Evolutionary conservation across 1,139 yeast species (phyloP).

Genomic region (Lodderomyces margitis): DNA sequence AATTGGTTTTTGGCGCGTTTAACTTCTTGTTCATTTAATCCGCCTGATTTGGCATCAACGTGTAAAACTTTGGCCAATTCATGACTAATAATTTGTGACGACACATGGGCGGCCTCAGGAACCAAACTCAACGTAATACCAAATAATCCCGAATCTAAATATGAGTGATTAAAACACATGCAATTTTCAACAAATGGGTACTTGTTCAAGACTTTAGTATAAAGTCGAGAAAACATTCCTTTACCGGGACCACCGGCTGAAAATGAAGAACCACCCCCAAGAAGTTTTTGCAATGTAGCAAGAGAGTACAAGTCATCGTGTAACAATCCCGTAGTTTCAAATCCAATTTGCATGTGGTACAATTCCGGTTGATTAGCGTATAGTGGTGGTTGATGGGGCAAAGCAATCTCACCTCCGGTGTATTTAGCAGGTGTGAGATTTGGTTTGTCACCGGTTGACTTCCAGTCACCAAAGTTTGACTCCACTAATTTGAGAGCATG

Average conservation of each 20-base stretch:
- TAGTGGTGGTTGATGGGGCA: slow-evolving; percentile 71
- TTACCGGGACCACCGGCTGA: slow-evolving; percentile 99
- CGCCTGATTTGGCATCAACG: slow-evolving; percentile 53
- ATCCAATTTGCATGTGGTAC: slow-evolving; percentile 83
- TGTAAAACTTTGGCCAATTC: slow-evolving; percentile 69
- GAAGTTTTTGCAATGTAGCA: slow-evolving; percentile 83
- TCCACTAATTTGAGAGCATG: slow-evolving; percentile 65
- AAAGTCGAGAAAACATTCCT: slow-evolving; percentile 95
- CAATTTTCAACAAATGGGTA: slow-evolving; percentile 91
- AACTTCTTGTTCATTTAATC: slow-evolving; percentile 70
- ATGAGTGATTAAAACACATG: slow-evolving; percentile 84
- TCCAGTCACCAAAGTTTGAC: slow-evolving; percentile 64
- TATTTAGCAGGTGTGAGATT: slow-evolving; percentile 53
- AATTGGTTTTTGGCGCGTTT: slow-evolving; percentile 89
- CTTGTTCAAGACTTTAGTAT: slow-evolving; percentile 87
- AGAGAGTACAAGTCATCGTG: slow-evolving; percentile 88
- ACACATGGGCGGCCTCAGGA: slow-evolving; percentile 81
- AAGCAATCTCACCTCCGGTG: slow-evolving; percentile 71
- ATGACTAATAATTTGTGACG: slow-evolving; percentile 76
- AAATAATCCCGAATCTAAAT: slow-evolving; percentile 85
- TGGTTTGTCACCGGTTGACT: slow-evolving; percentile 23
- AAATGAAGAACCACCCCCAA: slow-evolving; percentile 98
- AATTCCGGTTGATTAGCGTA: slow-evolving; percentile 75
- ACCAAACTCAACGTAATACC: slow-evolving; percentile 85
- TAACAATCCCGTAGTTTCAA: slow-evolving; percentile 81